phyloP scores from a whole-genome alignment of 2,329 filamentous ascomycete species.

The Fusarium gaditjirri region DNA sequence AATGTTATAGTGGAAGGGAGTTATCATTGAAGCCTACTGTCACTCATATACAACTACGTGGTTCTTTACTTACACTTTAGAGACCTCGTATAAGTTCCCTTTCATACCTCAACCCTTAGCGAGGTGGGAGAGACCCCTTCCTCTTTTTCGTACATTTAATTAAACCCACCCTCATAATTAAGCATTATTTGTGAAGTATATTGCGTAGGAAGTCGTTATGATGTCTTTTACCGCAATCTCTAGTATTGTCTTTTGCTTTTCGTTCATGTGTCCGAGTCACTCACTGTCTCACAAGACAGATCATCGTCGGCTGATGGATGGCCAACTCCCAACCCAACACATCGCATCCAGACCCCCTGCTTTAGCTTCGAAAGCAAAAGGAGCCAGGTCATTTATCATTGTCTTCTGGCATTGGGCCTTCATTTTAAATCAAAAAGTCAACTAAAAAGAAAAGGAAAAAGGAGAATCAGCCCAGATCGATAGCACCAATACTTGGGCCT shows the following conservation, averaged over 20 bases:
- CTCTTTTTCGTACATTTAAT: not conserved
- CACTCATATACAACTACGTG: not conserved
- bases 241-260: not conserved
- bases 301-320: slow-evolving; percentile 27
- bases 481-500: not conserved
- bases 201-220: too few relatives aligned
- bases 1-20: too few relatives aligned
- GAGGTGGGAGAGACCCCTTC: not conserved
- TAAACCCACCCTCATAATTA: not conserved
- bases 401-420: not conserved
- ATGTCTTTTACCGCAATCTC: not conserved
- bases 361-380: slow-evolving; percentile 16
- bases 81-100: not conserved
- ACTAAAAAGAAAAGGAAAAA: not conserved
- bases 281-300: slow-evolving; percentile 6
- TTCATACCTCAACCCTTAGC: not conserved
- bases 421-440: not conserved
- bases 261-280: not conserved
- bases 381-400: slow-evolving; percentile 20
- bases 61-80: not conserved
- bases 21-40: not conserved
- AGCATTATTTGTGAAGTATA: not conserved
- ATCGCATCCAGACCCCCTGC: slow-evolving; percentile 6
- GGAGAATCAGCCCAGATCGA: not conserved
- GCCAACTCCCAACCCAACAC: slow-evolving; percentile 4